Conservation (phyloP, 345 rosid genomes). For the Ceriops decandra region DNA sequence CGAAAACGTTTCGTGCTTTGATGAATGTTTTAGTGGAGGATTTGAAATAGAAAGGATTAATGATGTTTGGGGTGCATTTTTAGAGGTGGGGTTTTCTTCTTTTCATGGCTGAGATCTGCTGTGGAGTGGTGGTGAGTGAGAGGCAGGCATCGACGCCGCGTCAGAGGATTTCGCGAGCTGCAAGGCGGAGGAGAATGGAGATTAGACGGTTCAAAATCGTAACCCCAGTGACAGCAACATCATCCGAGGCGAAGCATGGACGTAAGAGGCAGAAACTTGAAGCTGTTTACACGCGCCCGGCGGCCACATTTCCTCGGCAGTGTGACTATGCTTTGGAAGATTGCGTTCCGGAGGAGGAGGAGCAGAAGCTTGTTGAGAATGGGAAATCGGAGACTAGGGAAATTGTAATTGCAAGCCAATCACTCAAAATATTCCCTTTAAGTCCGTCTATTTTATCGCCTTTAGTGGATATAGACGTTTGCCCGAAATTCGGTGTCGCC, state of each 20-base stretch:
- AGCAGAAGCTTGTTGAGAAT: slow-evolving; percentile 3
- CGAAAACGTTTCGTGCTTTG: too few species aligned
- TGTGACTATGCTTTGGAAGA: slow-evolving; percentile 19
- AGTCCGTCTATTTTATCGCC: background rate
- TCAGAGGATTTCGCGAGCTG: slow-evolving; percentile 39
- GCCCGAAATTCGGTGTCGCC: slow-evolving; percentile 61
- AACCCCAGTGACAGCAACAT: slow-evolving; percentile 5
- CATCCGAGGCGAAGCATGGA: slow-evolving; percentile 18
- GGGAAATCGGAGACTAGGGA: slow-evolving; percentile 10
- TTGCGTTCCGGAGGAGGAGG: background rate
- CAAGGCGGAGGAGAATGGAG: slow-evolving; percentile 68
- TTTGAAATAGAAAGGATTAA: too few species aligned
- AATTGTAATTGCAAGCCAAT: background rate
- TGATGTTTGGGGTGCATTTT: too few species aligned
- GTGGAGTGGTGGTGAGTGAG: slow-evolving; percentile 48
- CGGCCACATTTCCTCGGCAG: slow-evolving; percentile 24
- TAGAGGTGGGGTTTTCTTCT: background rate
- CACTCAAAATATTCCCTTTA: slow-evolving; percentile 8
- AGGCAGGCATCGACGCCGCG: slow-evolving; percentile 27
- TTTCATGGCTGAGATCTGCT: slow-evolving; percentile 59
- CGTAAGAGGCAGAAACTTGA: slow-evolving; percentile 43
- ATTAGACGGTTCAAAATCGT: slow-evolving; percentile 50
- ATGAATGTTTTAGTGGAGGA: too few species aligned
- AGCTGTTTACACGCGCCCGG: slow-evolving; percentile 7
- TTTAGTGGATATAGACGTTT: background rate